Conservation (phyloP, 441 rosid genomes). For the Eutrema salsugineum region DNA sequence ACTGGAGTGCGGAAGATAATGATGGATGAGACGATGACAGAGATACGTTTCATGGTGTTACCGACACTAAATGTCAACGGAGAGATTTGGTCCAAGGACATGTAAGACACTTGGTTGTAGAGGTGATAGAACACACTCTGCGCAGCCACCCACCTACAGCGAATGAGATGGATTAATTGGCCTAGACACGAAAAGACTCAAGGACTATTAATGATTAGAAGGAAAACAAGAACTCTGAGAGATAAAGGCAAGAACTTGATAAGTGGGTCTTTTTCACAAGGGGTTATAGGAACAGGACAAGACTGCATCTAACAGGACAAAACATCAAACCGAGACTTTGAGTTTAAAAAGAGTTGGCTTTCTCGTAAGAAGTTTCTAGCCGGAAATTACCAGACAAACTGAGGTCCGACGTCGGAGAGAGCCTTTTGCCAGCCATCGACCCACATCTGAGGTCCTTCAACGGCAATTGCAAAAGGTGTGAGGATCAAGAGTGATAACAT, state of each 20-base stretch:
- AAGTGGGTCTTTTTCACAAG: conserved; percentile 3
- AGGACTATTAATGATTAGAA: neutral
- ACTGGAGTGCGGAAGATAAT: conserved; percentile 76
- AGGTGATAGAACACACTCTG: conserved; percentile 64
- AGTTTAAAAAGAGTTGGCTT: neutral
- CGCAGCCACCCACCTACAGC: conserved; percentile 65
- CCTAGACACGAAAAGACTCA: neutral
- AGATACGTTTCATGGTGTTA: conserved; percentile 77
- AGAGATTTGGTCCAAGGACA: conserved; percentile 71
- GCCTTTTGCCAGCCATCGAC: conserved; percentile 56
- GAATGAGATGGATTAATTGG: neutral
- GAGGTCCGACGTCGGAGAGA: conserved; percentile 54
- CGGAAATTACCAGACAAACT: conserved; percentile 50
- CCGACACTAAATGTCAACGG: conserved; percentile 75
- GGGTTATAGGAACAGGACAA: conserved; percentile 22
- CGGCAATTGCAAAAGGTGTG: conserved; percentile 87
- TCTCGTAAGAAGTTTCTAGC: neutral
- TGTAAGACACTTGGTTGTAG: conserved; percentile 78
- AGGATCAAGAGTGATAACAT: conserved; percentile 80
- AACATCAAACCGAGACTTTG: neutral
- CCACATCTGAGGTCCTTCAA: conserved; percentile 84
- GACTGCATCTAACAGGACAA: neutral
- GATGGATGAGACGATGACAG: conserved; percentile 74
- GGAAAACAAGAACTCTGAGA: neutral
- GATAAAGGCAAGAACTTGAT: conserved; percentile 19